phyloP scores from a whole-genome alignment of 2,329 filamentous ascomycete species.

The Aspergillus hortae region DNA sequence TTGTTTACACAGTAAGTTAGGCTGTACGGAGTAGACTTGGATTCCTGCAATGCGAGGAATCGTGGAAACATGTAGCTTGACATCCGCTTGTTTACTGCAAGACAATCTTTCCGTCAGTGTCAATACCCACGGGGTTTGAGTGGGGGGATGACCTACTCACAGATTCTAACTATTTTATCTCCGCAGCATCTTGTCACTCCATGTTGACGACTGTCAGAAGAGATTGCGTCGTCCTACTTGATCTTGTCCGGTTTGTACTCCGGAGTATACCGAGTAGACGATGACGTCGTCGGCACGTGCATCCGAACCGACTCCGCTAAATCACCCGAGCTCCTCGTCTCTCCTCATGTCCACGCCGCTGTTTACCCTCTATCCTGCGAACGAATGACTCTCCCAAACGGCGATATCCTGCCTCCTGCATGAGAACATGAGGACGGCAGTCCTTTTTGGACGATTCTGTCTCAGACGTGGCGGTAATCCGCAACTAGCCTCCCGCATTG shows the following conservation, averaged over 20 bases:
- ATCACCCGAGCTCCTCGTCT: not conserved
- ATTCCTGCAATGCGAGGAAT: too few relatives aligned
- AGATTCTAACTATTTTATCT: too few relatives aligned
- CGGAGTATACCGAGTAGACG: not conserved
- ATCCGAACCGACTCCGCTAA: not conserved
- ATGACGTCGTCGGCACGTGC: conserved; percentile 19
- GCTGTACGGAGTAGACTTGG: too few relatives aligned
- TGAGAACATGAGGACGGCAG: conserved; percentile 49
- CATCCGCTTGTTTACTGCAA: too few relatives aligned
- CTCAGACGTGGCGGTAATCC: conserved; percentile 39
- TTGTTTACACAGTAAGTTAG: too few relatives aligned
- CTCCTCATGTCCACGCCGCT: not conserved
- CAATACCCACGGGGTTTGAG: too few relatives aligned
- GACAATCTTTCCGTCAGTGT: too few relatives aligned
- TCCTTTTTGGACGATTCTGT: conserved; percentile 49
- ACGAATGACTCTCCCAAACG: conserved; percentile 3
- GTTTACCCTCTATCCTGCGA: not conserved
- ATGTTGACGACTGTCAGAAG: too few relatives aligned
- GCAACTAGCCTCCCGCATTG: conserved; percentile 29
- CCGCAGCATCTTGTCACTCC: too few relatives aligned
- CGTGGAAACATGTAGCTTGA: too few relatives aligned
- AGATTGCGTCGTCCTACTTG: not conserved
- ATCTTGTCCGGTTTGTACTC: not conserved
- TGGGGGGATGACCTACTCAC: too few relatives aligned
- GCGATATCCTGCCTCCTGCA: conserved; percentile 10